Conservation (phyloP, 2,329 filamentous ascomycete species). For the Dactylellina drechsleri region DNA sequence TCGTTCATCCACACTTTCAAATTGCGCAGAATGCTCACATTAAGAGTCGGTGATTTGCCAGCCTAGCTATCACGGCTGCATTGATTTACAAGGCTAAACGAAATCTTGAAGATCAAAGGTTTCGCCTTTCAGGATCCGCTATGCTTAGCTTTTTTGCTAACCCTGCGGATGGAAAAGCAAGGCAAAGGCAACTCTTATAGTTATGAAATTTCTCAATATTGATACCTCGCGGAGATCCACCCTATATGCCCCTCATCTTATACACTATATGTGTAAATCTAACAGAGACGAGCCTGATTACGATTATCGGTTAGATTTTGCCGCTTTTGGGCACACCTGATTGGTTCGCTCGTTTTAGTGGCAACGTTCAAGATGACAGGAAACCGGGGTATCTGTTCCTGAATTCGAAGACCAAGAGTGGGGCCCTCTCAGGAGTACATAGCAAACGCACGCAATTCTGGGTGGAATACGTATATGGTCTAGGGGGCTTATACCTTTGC, state of each 20-base stretch:
- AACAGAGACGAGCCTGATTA: constrained; percentile 27
- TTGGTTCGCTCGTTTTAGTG: constrained; percentile 20
- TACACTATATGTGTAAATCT: no score
- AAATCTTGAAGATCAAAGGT: constrained; percentile 41
- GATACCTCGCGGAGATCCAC: no score
- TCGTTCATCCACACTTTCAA: background rate
- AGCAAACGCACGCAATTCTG: no score
- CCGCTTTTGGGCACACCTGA: constrained; percentile 14
- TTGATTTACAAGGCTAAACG: constrained; percentile 16
- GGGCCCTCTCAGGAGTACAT: background rate
- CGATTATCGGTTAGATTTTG: constrained; percentile 39
- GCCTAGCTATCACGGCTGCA: constrained; percentile 25
- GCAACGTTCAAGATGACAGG: constrained; percentile 34
- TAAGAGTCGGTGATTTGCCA: constrained; percentile 13
- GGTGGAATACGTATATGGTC: no score
- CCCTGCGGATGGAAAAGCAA: background rate
- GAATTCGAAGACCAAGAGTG: constrained; percentile 29
- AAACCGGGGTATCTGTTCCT: constrained; percentile 45
- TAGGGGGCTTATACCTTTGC: background rate
- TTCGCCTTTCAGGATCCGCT: constrained; percentile 42
- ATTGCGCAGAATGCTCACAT: background rate
- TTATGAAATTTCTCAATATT: no score
- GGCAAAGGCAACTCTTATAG: background rate
- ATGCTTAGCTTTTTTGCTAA: constrained; percentile 2
- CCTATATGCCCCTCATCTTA: no score